Evolutionary conservation across 2,329 filamentous ascomycete species (phyloP), one percentile per base, ranked within the genome.

Genomic region (Colletotrichum cuscutae): DNA sequence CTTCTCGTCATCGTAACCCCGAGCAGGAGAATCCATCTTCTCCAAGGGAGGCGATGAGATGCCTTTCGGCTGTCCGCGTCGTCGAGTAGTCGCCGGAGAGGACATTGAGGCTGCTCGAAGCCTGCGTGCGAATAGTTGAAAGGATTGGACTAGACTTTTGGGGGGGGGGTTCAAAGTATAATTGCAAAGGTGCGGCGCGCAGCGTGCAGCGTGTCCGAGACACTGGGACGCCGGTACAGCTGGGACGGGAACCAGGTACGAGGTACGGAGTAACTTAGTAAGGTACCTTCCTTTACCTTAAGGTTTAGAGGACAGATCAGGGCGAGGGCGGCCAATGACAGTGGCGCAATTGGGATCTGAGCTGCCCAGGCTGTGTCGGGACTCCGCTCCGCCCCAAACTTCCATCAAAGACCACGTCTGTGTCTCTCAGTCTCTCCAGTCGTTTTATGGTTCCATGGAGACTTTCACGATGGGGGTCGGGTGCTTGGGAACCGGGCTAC

Each of bases 71-170:
- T 67, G 72, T 54, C 68, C 74, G 54, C 74, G 74, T 74, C 77
- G 85, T 86, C 74, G 85, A 86, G 76, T 84, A 84, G 68, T 86
- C 82, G 68, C 86, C 83, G 65, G 86, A 82, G 77, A 86, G 84
- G 81, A 89, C 86, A 75, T 75, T 53, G 62, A 75, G 68, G 63
- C 72, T 60, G 61, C 70, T 49, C 30, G 26, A 35, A 63, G 67
- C 62, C 68, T 59, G 46, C 42, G 19, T 49, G 19, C 42, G 42
- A 19, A 49, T 49, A 49, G 42, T 49, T 42, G 37, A 9, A 30
- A 64, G 42, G 24, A 26, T 35, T 19, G 32, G 19, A 28, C 28
- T 15, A 30, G 32, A 60, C 54, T 63, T 68, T 68, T 24, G 30
- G 62, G 32, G 46, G 46, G 46, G 19, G 46, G 22, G 35, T 49